These are phyloP conservation scores for Colletotrichum sojae DNA, from an alignment of 2,329 filamentous ascomycete species.

Conservation along the genomic window DNA sequence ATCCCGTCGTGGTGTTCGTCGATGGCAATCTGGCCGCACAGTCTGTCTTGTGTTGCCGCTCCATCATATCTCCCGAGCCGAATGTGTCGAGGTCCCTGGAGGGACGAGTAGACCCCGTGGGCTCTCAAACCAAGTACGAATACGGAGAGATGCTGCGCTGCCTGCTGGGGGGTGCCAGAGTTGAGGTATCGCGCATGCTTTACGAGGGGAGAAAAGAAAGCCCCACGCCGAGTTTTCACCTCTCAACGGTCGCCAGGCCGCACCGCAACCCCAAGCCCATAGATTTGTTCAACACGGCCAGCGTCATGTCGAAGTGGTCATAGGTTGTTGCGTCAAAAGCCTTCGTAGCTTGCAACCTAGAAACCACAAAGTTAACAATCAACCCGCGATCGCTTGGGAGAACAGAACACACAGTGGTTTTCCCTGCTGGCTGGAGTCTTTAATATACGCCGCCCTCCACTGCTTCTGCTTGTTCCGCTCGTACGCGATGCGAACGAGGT, in stretches of 20 bases:
- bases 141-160: background rate
- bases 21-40: background rate
- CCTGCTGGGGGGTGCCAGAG: background rate
- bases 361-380: constrained; percentile 8
- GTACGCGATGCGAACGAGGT: constrained; percentile 65
- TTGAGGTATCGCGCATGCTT: too few species aligned
- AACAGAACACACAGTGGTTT: constrained; percentile 41
- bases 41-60: background rate
- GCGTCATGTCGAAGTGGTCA: constrained; percentile 76
- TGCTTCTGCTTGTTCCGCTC: constrained; percentile 50
- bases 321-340: constrained; percentile 55
- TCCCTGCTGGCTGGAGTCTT: constrained; percentile 11
- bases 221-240: background rate
- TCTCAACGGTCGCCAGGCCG: constrained; percentile 33
- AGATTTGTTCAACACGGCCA: constrained; percentile 81
- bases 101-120: background rate
- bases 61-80: background rate
- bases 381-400: constrained; percentile 2
- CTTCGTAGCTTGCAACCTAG: constrained; percentile 22
- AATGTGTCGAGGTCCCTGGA: background rate
- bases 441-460: constrained; percentile 45
- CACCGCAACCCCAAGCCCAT: constrained; percentile 77
- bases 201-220: background rate
- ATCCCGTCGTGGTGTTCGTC: constrained; percentile 2
- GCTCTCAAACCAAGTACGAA: too few species aligned